phyloP scores from a whole-genome alignment of 1,284 basidiomycete species.

The Trichosporon sp. region DNA sequence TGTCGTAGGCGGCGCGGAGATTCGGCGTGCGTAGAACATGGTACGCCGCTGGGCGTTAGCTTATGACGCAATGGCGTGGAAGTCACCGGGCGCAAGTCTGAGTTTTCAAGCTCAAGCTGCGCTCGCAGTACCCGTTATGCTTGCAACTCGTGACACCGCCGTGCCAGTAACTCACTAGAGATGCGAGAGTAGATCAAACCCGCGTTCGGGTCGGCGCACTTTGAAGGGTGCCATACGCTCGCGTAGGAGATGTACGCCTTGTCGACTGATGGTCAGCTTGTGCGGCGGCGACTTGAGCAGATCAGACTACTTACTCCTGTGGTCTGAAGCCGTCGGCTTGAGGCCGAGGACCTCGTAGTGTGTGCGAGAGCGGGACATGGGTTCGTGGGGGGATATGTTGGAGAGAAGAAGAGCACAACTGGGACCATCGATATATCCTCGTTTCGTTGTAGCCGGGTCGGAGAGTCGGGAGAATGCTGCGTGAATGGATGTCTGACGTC shows the following conservation, averaged over 20 bases:
- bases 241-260: neutral
- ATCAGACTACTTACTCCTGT: neutral
- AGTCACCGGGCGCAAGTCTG: no score
- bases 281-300: no score
- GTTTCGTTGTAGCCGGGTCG: neutral
- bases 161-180: neutral
- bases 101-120: no score
- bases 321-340: neutral
- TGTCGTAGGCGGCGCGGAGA: neutral
- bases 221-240: neutral
- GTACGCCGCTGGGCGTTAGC: neutral
- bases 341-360: constrained; percentile 3
- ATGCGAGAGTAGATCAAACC: neutral
- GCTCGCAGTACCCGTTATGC: no score
- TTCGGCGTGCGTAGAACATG: neutral
- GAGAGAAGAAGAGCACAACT: neutral
- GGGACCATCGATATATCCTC: neutral
- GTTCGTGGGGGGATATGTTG: neutral
- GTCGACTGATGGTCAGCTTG: neutral
- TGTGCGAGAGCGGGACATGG: neutral
- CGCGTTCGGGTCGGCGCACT: neutral
- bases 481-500: neutral
- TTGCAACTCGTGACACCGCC: neutral
- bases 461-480: neutral
- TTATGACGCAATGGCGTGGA: no score